Conservation (phyloP, 495 filamentous ascomycete genomes). For the Antarctomyces pellizariae region DNA sequence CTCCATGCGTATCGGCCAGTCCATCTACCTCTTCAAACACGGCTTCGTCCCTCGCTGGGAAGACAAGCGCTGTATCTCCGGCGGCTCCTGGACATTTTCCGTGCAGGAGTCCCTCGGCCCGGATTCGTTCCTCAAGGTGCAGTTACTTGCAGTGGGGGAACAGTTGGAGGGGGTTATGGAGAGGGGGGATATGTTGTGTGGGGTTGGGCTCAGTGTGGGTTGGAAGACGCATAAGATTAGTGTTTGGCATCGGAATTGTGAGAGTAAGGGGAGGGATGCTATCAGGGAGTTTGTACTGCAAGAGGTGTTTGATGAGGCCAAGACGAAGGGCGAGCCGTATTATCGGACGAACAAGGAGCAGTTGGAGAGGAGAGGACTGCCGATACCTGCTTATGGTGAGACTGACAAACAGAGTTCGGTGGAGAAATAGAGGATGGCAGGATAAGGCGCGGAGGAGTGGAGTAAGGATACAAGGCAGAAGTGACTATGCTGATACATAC, state of each 20-base stretch:
- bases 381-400: too few species aligned
- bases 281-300: too few species aligned
- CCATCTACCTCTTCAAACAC: constrained; percentile 70
- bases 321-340: too few species aligned
- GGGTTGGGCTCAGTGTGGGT: constrained; percentile 44
- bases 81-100: constrained; percentile 73
- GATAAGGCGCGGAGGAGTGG: too few species aligned
- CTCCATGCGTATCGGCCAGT: constrained; percentile 55
- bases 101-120: constrained; percentile 48
- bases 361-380: too few species aligned
- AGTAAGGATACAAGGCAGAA: too few species aligned
- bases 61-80: constrained; percentile 57
- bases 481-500: too few species aligned
- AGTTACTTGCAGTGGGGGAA: constrained; percentile 68
- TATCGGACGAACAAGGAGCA: too few species aligned
- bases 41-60: constrained; percentile 80
- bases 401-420: too few species aligned
- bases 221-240: constrained; percentile 60
- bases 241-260: constrained; percentile 79
- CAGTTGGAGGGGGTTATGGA: constrained; percentile 54
- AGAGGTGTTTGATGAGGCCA: too few species aligned
- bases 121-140: constrained; percentile 59
- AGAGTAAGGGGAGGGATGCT: too few species aligned
- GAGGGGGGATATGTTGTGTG: constrained; percentile 60
- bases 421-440: too few species aligned